Percentiles rank a stretch among this genome's conserved stretches.
Conservation (phyloP, 306 rosid genomes). For the Hippophae gyantsensis region DNA sequence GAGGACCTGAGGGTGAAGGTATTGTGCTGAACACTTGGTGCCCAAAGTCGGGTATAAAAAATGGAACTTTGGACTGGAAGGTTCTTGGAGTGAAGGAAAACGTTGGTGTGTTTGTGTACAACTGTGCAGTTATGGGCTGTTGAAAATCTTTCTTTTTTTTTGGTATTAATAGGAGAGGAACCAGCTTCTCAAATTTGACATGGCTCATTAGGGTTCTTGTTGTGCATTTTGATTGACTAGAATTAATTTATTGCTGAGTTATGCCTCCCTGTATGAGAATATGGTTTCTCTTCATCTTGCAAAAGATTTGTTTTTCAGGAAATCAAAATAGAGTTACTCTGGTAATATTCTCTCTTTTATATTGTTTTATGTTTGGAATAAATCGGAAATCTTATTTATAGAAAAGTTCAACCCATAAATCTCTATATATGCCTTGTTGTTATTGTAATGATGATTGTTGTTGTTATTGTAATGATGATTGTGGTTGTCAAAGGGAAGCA, state of each 20-base stretch:
- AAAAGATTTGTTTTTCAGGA: conserved; percentile 32
- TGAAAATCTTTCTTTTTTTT: conserved; percentile 40
- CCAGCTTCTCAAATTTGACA: conserved; percentile 48
- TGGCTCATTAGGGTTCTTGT: conserved; percentile 33
- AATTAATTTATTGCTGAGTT: conserved; percentile 40
- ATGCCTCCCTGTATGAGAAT: conserved; percentile 33
- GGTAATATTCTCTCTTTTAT: conserved; percentile 13
- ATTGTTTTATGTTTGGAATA: conserved; percentile 22
- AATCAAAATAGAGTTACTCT: conserved; percentile 36
- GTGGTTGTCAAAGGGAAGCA: too few species aligned
- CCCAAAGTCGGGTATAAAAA: conserved; percentile 58
- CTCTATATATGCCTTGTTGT: too few species aligned
- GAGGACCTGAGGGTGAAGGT: conserved; percentile 86
- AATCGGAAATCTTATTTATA: conserved; percentile 11
- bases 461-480: too few species aligned
- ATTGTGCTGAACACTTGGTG: conserved; percentile 74
- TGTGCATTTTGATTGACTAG: conserved; percentile 45
- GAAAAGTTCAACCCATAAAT: too few species aligned
- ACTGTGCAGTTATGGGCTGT: conserved; percentile 96
- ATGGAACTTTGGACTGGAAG: conserved; percentile 81
- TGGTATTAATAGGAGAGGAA: conserved; percentile 37
- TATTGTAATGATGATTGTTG: too few species aligned
- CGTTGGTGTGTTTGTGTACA: conserved; percentile 84
- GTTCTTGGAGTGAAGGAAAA: conserved; percentile 72
- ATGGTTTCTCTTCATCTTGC: conserved; percentile 38